phyloP scores from a whole-genome alignment of 2,329 filamentous ascomycete species.

The Botrytis fragariae region DNA sequence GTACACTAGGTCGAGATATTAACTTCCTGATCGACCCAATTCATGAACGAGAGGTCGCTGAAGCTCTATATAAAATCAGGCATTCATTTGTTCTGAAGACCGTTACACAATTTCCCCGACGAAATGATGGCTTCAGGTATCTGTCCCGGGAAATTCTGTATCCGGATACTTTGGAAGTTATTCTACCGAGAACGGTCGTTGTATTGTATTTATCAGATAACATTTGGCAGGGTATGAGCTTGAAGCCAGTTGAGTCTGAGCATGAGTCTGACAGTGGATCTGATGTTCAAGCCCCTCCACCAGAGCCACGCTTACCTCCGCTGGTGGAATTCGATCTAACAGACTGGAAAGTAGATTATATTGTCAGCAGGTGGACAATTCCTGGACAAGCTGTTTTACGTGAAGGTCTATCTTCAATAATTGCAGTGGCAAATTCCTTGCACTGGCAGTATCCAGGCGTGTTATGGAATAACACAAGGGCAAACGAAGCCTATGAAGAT shows the following conservation, averaged over 20 bases:
- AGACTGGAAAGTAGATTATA: not conserved
- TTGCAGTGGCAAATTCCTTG: conserved; percentile 1
- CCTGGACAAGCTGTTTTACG: not conserved
- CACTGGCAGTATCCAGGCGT: not conserved
- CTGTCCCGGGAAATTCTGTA: not conserved
- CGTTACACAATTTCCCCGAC: not conserved
- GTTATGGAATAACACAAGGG: not conserved
- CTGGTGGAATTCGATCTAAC: not conserved
- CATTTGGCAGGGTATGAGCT: not conserved
- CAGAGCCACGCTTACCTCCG: not conserved
- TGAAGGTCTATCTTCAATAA: not conserved
- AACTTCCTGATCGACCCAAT: not conserved
- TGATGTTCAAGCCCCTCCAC: not conserved
- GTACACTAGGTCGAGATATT: not conserved
- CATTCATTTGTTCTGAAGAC: conserved; percentile 7
- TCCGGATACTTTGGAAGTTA: not conserved
- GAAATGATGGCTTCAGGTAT: not conserved
- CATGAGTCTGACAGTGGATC: not conserved
- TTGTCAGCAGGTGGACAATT: not conserved
- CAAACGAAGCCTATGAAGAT: not conserved
- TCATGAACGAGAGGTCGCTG: not conserved
- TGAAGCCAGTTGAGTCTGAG: not conserved
- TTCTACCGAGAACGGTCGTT: not conserved
- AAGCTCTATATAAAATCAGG: not conserved
- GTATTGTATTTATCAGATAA: not conserved